Evolutionary conservation across 1,284 basidiomycete species (phyloP), one percentile per base, ranked within the genome.

Genomic region (Peniophora sp.): DNA sequence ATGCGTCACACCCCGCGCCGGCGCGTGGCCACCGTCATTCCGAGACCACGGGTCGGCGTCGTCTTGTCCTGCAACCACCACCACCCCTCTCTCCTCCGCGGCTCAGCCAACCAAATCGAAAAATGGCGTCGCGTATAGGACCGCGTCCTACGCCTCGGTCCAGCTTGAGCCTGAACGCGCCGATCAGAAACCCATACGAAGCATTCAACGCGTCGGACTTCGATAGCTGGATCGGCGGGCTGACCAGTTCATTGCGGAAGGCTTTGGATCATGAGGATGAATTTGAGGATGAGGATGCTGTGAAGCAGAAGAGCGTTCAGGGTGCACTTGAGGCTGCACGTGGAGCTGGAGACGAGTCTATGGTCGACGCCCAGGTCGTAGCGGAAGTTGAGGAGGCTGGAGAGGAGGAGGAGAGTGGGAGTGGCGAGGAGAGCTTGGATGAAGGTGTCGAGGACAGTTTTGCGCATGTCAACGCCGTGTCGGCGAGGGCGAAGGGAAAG

Each of bases 141-240:
- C 27, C 27, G 12, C 27, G 27, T 12, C 5, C 27, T 6, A 32
- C 27, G 6, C 27, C 27, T 5, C 27, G 27, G 6, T 32, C 27
- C 6, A 32, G 27, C 27, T 12, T 32, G 6, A 32, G 27, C 27
- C 27, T 32, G 12, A 32, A 5, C 27, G 27, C 27, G 14, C 82
- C 82, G n/a, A 74, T 84, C 48, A 64, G 75, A 51, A 84, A 84
- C 57, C 83, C 83, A 2, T 86, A 79, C 61, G 81, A 85, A 63
- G 83, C 81, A 61, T 83, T 85, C 63, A 72, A 80, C 3, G 74
- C 80, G 61, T 65, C 71, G 2, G 76, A 85, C 55, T 85, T 85
- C 59, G 81, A 85, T 69, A 68, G 71, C 60, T 85, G 79, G 78
- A 83, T 86, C 59, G 74, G 70, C 55, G 79, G 72, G 58, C 75